Base-by-base conservation (phyloP, 176 grass and related monocot genomes). In the Avena sativa region DNA sequence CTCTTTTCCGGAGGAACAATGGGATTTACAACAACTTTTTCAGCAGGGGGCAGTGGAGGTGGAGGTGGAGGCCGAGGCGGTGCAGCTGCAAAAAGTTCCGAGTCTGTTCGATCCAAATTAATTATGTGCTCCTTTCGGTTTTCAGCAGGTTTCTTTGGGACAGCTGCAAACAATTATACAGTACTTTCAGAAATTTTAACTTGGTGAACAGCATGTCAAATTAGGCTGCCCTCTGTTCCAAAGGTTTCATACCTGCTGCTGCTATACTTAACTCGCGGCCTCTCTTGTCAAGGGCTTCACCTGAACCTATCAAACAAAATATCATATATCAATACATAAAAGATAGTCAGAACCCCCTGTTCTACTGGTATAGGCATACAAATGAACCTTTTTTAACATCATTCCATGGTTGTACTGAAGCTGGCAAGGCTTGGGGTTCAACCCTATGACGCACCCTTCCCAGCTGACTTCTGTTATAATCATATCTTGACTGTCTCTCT, bases 61-160 rank as follows among this genome's bases (percentile, higher is more conserved):
- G 82, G 86, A 43, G 74, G 74, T 2, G 83, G 79, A 6, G 67
- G 78, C 7, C 60, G 83, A 38, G 85, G 64, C 1, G 84, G 71
- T 53, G 17, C 4, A 85, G 20, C 64, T 38, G 79, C 26, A 69
- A 86, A 92, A 49, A 86, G 63, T 30, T 92, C 84, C 10, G 91
- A 94, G 79, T 91, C 88, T 50, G 85, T 87, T 47, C 81, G 86
- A 74, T 79, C 80, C 59, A 94, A 86, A 85, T 97, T 87, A 85
- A 97, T 89, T 73, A 91, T 71, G 63, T 94, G 91, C 14, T 86
- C 89, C 32, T 86, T 94, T 87, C 85, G 88, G 50, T 91, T 95
- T 70, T 89, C 90, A 62, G 81, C 57, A 75, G 62, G 71, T 9
- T 83, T 89, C 74, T 96, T 83, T 11, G 87, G 81, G 67, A 88